These are phyloP conservation scores for Iris pallida DNA, from an alignment of 116 monocot genomes.

Conservation along the genomic window DNA sequence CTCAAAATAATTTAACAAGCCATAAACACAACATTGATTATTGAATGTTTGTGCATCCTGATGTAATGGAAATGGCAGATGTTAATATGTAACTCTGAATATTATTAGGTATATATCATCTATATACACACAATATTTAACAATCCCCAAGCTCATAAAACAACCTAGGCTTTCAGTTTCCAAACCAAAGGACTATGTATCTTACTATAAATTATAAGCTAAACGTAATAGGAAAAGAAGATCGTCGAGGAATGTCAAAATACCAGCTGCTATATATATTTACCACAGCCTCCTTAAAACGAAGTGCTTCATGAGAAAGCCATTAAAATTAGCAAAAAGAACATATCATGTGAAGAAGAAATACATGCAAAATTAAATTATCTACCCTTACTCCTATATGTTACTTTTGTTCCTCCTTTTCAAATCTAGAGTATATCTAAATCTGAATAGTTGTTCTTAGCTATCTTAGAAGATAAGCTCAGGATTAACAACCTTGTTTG, in stretches of 20 bases:
- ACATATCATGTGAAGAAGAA: background rate
- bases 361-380: background rate
- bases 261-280: conserved; percentile 48
- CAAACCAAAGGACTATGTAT: no score
- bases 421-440: conserved; percentile 89
- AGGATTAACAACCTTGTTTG: no score
- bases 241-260: background rate
- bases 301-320: conserved; percentile 58
- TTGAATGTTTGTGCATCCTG: no score
- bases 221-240: background rate
- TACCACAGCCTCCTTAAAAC: conserved; percentile 75
- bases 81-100: background rate
- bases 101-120: background rate
- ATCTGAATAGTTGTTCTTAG: conserved; percentile 18
- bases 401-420: conserved; percentile 81
- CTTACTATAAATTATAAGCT: background rate
- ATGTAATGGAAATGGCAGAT: no score
- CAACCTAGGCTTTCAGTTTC: background rate
- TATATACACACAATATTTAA: background rate
- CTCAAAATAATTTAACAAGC: no score
- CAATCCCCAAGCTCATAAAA: background rate
- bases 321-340: background rate
- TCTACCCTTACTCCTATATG: conserved; percentile 67
- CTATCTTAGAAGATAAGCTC: no score
- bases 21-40: no score